phyloP scores from a whole-genome alignment of 495 filamentous ascomycete species.

The Glarea lozoyensis region DNA sequence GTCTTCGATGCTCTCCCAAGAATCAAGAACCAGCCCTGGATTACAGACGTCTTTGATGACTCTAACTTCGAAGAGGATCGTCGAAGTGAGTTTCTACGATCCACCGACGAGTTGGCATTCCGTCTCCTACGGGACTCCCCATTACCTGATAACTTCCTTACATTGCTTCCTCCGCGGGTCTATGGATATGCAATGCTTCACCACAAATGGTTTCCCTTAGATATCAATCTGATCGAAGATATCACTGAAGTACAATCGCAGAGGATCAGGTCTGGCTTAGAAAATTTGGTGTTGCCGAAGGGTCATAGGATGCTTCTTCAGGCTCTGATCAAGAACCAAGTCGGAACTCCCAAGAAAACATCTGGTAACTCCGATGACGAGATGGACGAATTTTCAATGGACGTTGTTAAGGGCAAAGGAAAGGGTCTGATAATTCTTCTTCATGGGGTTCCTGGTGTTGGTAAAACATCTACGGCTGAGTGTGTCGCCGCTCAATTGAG shows the following conservation, averaged over 20 bases:
- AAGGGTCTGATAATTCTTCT: slow-evolving; percentile 43
- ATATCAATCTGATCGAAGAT: not conserved
- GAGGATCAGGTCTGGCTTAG: not conserved
- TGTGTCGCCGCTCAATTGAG: slow-evolving; percentile 23
- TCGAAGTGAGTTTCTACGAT: not conserved
- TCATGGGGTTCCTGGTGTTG: slow-evolving; percentile 41
- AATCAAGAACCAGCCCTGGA: not conserved
- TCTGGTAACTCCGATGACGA: not conserved
- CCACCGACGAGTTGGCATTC: not conserved
- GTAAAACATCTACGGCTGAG: slow-evolving; percentile 30
- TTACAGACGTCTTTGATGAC: not conserved
- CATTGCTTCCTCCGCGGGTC: not conserved
- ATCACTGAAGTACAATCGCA: not conserved
- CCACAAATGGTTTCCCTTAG: not conserved
- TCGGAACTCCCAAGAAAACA: not conserved
- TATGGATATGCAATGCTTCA: not conserved
- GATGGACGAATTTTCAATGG: slow-evolving; percentile 7
- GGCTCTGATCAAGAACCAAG: not conserved
- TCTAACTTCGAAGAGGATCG: not conserved
- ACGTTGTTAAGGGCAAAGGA: slow-evolving; percentile 33
- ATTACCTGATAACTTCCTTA: not conserved
- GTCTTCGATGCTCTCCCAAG: not conserved
- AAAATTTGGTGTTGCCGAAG: not conserved
- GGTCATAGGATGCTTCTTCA: not conserved
- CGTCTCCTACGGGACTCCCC: not conserved